These are phyloP conservation scores for Beauveria australis DNA, from an alignment of 2,329 filamentous ascomycete genomes.

Conservation along the genomic window DNA sequence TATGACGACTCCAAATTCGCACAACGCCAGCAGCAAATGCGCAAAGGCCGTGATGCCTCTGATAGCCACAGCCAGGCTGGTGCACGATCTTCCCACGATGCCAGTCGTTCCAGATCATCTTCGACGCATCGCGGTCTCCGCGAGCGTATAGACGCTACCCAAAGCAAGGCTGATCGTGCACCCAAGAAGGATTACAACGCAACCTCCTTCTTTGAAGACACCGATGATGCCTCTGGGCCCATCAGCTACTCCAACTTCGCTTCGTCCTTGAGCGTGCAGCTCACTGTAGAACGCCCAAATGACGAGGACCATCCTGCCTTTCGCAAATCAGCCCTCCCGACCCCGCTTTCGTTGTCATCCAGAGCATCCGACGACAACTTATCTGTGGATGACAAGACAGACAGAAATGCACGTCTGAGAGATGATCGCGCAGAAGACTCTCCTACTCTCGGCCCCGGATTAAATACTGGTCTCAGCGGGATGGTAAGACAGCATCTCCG, in stretches of 20 bases:
- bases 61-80: slow-evolving; percentile 40
- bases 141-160: slow-evolving; percentile 24
- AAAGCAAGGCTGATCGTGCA: slow-evolving; percentile 18
- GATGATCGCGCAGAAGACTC: slow-evolving; percentile 49
- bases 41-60: slow-evolving; percentile 54
- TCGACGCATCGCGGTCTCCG: slow-evolving; percentile 28
- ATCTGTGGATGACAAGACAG: slow-evolving; percentile 18
- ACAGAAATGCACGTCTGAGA: slow-evolving; percentile 5
- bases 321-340: slow-evolving; percentile 35
- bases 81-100: slow-evolving; percentile 27
- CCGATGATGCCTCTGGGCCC: slow-evolving; percentile 27
- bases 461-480: slow-evolving; percentile 61
- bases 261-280: slow-evolving; percentile 5
- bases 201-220: slow-evolving; percentile 37
- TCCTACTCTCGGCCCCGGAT: slow-evolving; percentile 66
- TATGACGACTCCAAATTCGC: slow-evolving; percentile 84
- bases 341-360: slow-evolving; percentile 30
- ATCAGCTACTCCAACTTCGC: slow-evolving; percentile 6
- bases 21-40: slow-evolving; percentile 73
- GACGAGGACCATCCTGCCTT: slow-evolving; percentile 49
- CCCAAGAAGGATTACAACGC: slow-evolving; percentile 25
- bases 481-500: slow-evolving; percentile 81
- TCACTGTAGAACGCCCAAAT: slow-evolving; percentile 38
- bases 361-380: slow-evolving; percentile 24
- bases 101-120: slow-evolving; percentile 40